A percentile compares a stretch with the other conserved stretches of the same genome.
Evolutionary conservation across 805 yeast genomes (phyloP).

Genomic region (Kodamaea nitidulidarum): DNA sequence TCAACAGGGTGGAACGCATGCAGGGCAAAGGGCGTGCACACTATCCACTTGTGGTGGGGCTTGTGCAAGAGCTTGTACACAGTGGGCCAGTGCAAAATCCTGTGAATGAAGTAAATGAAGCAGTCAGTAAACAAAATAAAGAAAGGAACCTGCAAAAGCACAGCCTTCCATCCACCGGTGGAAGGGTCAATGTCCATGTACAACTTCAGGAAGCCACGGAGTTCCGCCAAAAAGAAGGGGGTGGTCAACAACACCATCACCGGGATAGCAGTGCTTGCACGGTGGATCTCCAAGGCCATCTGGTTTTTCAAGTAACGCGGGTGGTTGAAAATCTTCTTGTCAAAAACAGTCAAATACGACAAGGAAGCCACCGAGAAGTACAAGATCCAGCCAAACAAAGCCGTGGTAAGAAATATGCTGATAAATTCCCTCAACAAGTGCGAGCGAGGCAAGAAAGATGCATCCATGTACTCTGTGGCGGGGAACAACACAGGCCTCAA

Average conservation of each 20-base stretch:
- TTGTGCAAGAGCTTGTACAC: conserved; percentile 87
- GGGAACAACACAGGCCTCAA: conserved; percentile 54
- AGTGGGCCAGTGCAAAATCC: conserved; percentile 89
- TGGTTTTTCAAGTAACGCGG: conserved; percentile 95
- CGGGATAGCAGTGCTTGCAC: conserved; percentile 81
- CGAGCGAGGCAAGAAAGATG: conserved; percentile 69
- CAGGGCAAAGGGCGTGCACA: conserved; percentile 96
- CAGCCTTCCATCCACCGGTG: conserved; percentile 64
- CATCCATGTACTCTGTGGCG: conserved; percentile 51
- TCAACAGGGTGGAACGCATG: conserved; percentile 99
- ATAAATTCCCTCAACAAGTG: conserved; percentile 67
- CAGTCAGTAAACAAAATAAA: conserved; percentile 93
- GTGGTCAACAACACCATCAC: conserved; percentile 80
- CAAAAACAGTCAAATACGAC: conserved; percentile 78
- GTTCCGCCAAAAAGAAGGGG: conserved; percentile 86
- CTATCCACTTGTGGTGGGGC: conserved; percentile 99
- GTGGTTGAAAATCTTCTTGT: conserved; percentile 86
- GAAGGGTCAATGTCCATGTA: conserved; percentile 62
- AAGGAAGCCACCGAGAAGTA: conserved; percentile 72
- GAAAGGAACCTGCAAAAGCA: conserved; percentile 63
- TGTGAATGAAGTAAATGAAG: conserved; percentile 86
- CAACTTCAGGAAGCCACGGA: conserved; percentile 76
- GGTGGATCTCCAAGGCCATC: conserved; percentile 74
- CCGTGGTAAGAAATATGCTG: conserved; percentile 63
- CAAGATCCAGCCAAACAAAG: conserved; percentile 82